Percentiles rank a stretch among this genome's conserved stretches.
Evolutionary conservation across 75 land plant species (phyloP).

Genomic region (Cupressus sempervirens): DNA sequence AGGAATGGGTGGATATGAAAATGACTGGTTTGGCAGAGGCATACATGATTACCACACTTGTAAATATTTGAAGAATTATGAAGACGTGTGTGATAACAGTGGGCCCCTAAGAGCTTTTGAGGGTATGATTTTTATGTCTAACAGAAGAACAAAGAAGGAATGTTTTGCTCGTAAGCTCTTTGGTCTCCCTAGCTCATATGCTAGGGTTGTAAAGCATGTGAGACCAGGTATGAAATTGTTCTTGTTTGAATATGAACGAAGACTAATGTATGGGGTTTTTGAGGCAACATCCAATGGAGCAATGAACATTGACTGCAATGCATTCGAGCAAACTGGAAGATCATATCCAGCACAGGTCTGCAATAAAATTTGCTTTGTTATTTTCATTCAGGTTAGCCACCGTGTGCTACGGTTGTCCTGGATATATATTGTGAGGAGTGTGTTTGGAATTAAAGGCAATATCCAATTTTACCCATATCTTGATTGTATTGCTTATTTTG

Average conservation of each 20-base stretch:
- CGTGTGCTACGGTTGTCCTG: background rate
- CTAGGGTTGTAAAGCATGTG: conserved; percentile 41
- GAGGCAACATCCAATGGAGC: conserved; percentile 51
- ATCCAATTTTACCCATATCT: background rate
- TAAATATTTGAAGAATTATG: background rate
- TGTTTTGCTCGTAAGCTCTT: conserved; percentile 43
- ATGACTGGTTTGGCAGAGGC: background rate
- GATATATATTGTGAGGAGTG: background rate
- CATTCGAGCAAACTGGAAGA: conserved; percentile 33
- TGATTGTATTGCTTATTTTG: background rate
- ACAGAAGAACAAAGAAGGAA: conserved; percentile 41
- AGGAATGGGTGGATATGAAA: background rate
- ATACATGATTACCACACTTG: background rate
- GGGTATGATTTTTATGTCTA: conserved; percentile 78
- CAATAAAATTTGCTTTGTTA: background rate
- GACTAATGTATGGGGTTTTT: conserved; percentile 61
- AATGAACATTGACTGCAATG: conserved; percentile 43
- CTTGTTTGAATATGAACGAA: conserved; percentile 57
- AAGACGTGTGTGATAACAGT: background rate
- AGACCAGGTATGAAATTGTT: conserved; percentile 67
- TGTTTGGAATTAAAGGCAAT: background rate
- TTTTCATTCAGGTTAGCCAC: background rate
- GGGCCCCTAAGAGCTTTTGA: conserved; percentile 1
- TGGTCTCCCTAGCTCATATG: conserved; percentile 47
- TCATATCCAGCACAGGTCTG: conserved; percentile 62